phyloP scores from a whole-genome alignment of 768 basidiomycete genomes.

The Termitomyces sp. region DNA sequence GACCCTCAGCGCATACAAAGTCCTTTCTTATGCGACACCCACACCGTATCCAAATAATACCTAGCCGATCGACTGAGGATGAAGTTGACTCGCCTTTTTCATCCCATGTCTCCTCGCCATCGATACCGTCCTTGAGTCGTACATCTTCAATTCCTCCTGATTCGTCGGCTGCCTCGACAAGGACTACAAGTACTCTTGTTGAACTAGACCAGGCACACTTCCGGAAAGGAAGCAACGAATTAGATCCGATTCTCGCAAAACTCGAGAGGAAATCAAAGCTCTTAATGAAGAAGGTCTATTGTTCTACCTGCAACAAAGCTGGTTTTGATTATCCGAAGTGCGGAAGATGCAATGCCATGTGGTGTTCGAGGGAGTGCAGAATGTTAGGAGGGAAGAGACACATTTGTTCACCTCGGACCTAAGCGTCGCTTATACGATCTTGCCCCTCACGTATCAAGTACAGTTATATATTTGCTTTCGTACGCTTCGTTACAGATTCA shows the following conservation, averaged over 20 bases:
- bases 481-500: not conserved
- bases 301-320: constrained; percentile 47
- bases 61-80: constrained; percentile 10
- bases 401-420: constrained; percentile 26
- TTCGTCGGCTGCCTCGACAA: constrained; percentile 14
- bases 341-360: constrained; percentile 50
- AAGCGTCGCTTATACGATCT: not conserved
- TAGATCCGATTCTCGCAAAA: constrained; percentile 45
- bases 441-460: not conserved
- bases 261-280: constrained; percentile 51
- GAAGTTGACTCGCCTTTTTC: constrained; percentile 17
- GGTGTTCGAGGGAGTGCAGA: constrained; percentile 64
- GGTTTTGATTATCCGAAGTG: constrained; percentile 61
- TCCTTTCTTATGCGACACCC: constrained; percentile 1
- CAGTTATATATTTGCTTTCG: not conserved
- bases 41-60: constrained; percentile 1
- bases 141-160: constrained; percentile 25
- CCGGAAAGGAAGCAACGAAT: constrained; percentile 10
- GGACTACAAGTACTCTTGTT: constrained; percentile 13
- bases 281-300: constrained; percentile 31
- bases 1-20: not conserved
- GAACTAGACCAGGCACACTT: constrained; percentile 4
- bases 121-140: constrained; percentile 35
- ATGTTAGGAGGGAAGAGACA: constrained; percentile 49
- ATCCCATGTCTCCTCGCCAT: constrained; percentile 16